Base-by-base conservation (phyloP, 164 flowering plant species). In the Aristolochia californica region DNA sequence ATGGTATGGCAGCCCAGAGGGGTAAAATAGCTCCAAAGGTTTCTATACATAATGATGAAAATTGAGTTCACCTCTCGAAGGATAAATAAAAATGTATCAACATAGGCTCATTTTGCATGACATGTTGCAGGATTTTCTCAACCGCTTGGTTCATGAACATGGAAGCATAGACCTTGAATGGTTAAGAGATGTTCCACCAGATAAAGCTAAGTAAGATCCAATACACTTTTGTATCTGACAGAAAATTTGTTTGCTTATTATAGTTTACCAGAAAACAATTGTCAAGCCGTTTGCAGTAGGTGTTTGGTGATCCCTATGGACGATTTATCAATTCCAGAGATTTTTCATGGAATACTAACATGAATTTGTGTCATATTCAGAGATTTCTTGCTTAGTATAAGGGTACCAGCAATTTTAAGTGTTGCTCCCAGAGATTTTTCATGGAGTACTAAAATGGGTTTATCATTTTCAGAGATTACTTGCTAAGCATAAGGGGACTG, bases 141-240 rank as follows among this genome's bases (percentile, higher is more conserved):
- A 88, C 75, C 76, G 96, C 45, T 55, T 94, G 51, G 86, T 82
- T 20, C 71, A 60, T 57, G 96, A 90, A 0, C 99, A 94, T 68
- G 96, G 85, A 65, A 83, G 89, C 78, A 76, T 85, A 49, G 88
- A 94, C 68, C 86, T 94, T 26, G 99, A 94, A 65, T 94, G 99
- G 99, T 65, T 94, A 68, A 83, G 94, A 57, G 96, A 94, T 66
- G 78, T 90, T 53, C 85, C 87, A 52, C 97, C 99, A 16, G 96
- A 90, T 70, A 79, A 86, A 77, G 96, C 96, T 66, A 94, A 94
- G 99, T 94, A 83, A 82, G 91, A 52, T 22, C 52, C 16, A 44
- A 24, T 18, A 30, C 17, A 16, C 10, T 10, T 14, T 10, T 24
- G 28, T n/a, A n/a, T 18, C 22, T 50, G 54, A 15, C 12, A 49